Percentiles rank a stretch among this genome's conserved stretches.
phyloP scores from a whole-genome alignment of 768 basidiomycete genomes.

The Boletales sp. region DNA sequence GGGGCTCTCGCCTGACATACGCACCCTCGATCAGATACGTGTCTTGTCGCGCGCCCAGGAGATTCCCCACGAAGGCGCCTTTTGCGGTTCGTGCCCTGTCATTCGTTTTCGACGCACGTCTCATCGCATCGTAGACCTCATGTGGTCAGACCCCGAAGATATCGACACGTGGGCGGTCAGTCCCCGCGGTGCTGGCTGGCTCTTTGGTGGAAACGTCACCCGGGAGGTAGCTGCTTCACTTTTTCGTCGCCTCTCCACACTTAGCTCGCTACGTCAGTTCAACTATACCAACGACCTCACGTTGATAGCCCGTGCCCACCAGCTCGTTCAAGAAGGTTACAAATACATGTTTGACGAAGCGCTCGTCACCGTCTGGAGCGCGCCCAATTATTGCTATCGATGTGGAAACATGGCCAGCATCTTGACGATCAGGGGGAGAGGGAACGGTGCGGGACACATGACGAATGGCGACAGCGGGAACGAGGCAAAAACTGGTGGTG shows the following conservation, averaged over 20 bases:
- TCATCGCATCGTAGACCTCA: conserved; percentile 58
- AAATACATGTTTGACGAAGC: conserved; percentile 96
- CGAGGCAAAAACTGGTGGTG: conserved; percentile 10
- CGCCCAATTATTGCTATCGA: conserved; percentile 82
- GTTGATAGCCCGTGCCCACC: conserved; percentile 93
- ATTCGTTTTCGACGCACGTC: background rate
- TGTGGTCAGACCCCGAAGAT: conserved; percentile 98
- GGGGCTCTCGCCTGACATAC: conserved; percentile 92
- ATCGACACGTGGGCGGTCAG: conserved; percentile 96
- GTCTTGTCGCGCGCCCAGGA: conserved; percentile 94
- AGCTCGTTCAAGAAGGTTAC: conserved; percentile 93
- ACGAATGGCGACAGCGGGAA: conserved; percentile 2
- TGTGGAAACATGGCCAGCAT: conserved; percentile 93
- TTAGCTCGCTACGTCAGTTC: conserved; percentile 52
- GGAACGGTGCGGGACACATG: conserved; percentile 32
- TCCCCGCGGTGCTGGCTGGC: conserved; percentile 93
- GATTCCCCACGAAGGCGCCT: conserved; percentile 98
- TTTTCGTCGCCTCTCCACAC: background rate
- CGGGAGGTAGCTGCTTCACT: conserved; percentile 53
- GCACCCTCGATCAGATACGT: conserved; percentile 91
- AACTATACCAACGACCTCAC: conserved; percentile 86
- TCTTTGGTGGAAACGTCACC: conserved; percentile 86
- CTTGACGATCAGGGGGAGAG: conserved; percentile 70
- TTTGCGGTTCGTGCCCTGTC: conserved; percentile 62
- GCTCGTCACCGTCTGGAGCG: conserved; percentile 92